A percentile compares a stretch with the other conserved stretches of the same genome.
phyloP scores from a whole-genome alignment of 768 basidiomycete species.

The Leccinum variicolor region DNA sequence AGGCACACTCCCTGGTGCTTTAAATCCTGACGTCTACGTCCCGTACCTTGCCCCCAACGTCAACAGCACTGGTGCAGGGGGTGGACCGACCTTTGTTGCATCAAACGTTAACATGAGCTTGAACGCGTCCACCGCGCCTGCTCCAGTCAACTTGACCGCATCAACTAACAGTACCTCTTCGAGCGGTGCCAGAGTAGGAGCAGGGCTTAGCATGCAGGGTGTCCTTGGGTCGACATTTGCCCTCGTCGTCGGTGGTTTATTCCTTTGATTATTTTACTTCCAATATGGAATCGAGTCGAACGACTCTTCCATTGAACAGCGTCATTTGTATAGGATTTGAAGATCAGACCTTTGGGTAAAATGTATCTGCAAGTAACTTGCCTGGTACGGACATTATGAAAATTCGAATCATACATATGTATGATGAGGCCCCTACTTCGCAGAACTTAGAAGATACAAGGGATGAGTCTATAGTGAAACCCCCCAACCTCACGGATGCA shows the following conservation, averaged over 20 bases:
- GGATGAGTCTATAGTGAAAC: too few species aligned
- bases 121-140: constrained; percentile 32
- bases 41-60: constrained; percentile 45
- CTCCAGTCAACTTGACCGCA: constrained; percentile 38
- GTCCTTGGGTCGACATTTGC: constrained; percentile 7
- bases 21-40: constrained; percentile 38
- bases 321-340: not conserved
- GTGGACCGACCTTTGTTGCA: constrained; percentile 39
- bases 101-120: constrained; percentile 33
- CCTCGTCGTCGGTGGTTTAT: constrained; percentile 1
- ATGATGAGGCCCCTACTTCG: too few species aligned
- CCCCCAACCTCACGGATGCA: too few species aligned
- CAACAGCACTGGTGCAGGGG: constrained; percentile 39
- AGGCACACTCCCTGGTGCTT: constrained; percentile 40
- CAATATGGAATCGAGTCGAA: not conserved
- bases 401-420: too few species aligned
- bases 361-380: not conserved
- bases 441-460: too few species aligned
- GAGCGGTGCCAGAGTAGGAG: not conserved
- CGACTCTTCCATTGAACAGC: not conserved
- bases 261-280: constrained; percentile 3
- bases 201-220: constrained; percentile 2
- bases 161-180: not conserved
- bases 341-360: not conserved
- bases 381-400: not conserved